Conservation (phyloP, 768 basidiomycete species). For the Podaxis rugospora region DNA sequence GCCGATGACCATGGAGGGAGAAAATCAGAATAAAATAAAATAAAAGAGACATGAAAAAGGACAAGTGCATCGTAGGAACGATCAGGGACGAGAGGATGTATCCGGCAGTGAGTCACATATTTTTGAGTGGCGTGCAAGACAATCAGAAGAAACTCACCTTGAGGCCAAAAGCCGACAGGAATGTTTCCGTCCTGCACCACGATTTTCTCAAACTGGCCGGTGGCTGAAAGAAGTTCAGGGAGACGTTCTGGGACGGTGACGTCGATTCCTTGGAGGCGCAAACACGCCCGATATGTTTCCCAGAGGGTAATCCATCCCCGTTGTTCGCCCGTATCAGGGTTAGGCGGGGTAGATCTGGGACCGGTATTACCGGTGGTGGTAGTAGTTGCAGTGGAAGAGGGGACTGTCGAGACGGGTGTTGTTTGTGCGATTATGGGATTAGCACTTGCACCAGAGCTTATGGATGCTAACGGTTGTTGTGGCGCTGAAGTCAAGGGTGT, state of each 20-base stretch:
- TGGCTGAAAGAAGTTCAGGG: slow-evolving; percentile 40
- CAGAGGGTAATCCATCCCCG: slow-evolving; percentile 60
- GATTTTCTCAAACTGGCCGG: slow-evolving; percentile 53
- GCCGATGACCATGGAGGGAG: slow-evolving; percentile 5
- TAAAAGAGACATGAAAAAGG: neutral
- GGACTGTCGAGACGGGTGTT: neutral
- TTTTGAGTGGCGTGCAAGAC: neutral
- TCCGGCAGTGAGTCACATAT: neutral
- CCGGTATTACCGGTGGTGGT: neutral
- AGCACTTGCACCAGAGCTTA: slow-evolving; percentile 24
- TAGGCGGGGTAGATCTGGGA: neutral
- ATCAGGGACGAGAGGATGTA: neutral
- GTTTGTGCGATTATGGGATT: slow-evolving; percentile 16
- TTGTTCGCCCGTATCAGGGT: neutral
- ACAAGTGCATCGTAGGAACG: neutral
- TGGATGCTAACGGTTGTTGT: neutral
- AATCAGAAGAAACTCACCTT: slow-evolving; percentile 33
- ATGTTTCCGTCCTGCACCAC: slow-evolving; percentile 52
- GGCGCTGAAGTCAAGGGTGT: neutral
- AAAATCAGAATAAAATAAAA: neutral
- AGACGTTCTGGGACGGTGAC: slow-evolving; percentile 54
- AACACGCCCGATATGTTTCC: slow-evolving; percentile 56
- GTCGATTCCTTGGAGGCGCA: slow-evolving; percentile 50
- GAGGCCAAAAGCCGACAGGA: slow-evolving; percentile 68
- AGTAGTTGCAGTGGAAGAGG: neutral